Evolutionary conservation across 148 eudicot species (phyloP).

Genomic region (Rhododendron mucronatum): DNA sequence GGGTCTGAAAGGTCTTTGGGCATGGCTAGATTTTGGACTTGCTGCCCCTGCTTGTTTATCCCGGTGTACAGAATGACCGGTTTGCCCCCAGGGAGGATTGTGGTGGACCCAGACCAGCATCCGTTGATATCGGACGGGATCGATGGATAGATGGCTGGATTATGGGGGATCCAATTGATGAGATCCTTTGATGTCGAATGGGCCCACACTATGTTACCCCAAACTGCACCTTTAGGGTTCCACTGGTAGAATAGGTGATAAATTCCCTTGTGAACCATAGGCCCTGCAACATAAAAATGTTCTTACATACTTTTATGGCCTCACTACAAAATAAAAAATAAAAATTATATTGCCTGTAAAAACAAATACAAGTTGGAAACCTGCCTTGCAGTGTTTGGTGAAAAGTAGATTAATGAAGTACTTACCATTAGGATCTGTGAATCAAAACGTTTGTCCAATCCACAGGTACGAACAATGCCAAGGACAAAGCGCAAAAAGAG

Average conservation of each 20-base stretch:
- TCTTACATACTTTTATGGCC: neutral
- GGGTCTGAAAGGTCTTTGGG: conserved; percentile 62
- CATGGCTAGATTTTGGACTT: conserved; percentile 62
- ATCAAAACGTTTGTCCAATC: conserved; percentile 6
- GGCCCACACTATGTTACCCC: conserved; percentile 69
- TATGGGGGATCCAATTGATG: conserved; percentile 63
- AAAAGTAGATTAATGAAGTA: neutral
- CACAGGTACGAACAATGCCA: conserved; percentile 2
- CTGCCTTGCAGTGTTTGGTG: neutral
- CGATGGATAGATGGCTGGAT: conserved; percentile 38
- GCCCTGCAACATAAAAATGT: conserved; percentile 32
- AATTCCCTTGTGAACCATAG: conserved; percentile 62
- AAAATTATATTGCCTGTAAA: neutral
- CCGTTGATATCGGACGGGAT: conserved; percentile 44
- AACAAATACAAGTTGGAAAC: neutral
- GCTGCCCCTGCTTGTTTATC: conserved; percentile 21
- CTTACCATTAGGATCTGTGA: conserved; percentile 65
- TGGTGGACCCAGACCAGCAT: conserved; percentile 69
- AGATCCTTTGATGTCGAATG: conserved; percentile 67
- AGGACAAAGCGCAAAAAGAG: neutral
- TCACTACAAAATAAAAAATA: too few relatives aligned
- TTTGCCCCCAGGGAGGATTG: conserved; percentile 41
- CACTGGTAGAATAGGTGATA: conserved; percentile 80
- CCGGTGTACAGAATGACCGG: conserved; percentile 71
- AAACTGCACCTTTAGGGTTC: conserved; percentile 46